Base-by-base conservation (phyloP, 2,329 filamentous ascomycete genomes). In the Ophiostoma quercus region DNA sequence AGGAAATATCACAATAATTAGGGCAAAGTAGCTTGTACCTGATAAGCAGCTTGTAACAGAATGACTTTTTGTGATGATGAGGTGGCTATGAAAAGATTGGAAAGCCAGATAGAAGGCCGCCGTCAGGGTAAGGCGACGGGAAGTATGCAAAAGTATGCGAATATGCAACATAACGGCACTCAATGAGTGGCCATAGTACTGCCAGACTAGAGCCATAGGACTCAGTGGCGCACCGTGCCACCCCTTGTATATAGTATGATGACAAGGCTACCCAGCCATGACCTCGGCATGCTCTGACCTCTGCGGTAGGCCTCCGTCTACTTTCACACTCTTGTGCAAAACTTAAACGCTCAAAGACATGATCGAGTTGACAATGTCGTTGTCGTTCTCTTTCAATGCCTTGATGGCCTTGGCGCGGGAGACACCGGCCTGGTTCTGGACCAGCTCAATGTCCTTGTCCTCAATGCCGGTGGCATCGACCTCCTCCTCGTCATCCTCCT, bases 341-440 rank as follows among this genome's bases (percentile, higher is more conserved):
- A 37, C 41, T 80, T 84, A 94, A 86, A 92, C 89, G 85, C 91
- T 93, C 81, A 99, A 84, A 76, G 94, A 94, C 95, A 99, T 99
- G 85, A 99, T 99, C 77, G 95, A 97, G 87, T 99, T 99, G 86
- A 99, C 95, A 84, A 99, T 99, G 80, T 99, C 95, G 79, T 98
- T 97, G 84, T 98, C 94, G 80, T 99, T 99, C 86, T 98, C 95
- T 86, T 93, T 94, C 79, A 99, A 87, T 70, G 96, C 95, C 85
- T 98, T 99, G 85, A 99, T 88, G 73, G 95, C 95, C 89, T 98
- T 98, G 85, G 96, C 97, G 82, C 95, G 88, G 77, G 92, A 97
- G 77, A 99, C 96, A 78, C 86, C 95, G 77, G 95, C 95, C 84
- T 99, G 94, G 76, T 92, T 92, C 92, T 98, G 97, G 82, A 99